phyloP scores from a whole-genome alignment of 352 stramenopile genomes.

The Blastocystis sp. region DNA sequence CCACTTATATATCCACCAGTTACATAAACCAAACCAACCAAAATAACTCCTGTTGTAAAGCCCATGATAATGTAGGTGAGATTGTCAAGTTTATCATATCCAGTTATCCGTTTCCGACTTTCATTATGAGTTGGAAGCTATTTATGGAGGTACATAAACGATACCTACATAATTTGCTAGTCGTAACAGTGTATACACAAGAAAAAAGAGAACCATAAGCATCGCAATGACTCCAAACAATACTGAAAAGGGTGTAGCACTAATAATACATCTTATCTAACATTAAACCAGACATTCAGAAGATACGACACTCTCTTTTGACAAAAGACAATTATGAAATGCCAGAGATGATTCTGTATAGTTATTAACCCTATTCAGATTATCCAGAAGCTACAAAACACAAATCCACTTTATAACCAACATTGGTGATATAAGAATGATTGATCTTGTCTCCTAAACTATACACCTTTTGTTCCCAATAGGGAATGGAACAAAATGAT shows the following conservation, averaged over 20 bases:
- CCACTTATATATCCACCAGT: not conserved
- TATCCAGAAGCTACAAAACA: not conserved
- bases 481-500: not conserved
- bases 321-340: not conserved
- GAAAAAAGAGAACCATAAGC: not conserved
- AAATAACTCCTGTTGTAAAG: not conserved
- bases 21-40: not conserved
- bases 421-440: not conserved
- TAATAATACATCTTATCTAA: not conserved
- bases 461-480: not conserved
- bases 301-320: not conserved
- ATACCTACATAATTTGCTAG: not conserved
- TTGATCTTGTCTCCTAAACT: not conserved
- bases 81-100: slow-evolving; percentile 28
- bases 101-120: not conserved
- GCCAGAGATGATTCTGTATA: not conserved
- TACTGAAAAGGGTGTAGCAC: not conserved
- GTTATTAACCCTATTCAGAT: not conserved
- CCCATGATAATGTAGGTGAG: not conserved
- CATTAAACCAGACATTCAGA: not conserved
- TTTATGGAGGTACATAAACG: not conserved
- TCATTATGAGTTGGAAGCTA: not conserved
- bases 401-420: not conserved
- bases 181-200: not conserved
- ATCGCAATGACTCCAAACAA: not conserved